These are phyloP conservation scores for Pseudogymnoascus sp. DNA, from an alignment of 2,329 filamentous ascomycete genomes.

Conservation along the genomic window DNA sequence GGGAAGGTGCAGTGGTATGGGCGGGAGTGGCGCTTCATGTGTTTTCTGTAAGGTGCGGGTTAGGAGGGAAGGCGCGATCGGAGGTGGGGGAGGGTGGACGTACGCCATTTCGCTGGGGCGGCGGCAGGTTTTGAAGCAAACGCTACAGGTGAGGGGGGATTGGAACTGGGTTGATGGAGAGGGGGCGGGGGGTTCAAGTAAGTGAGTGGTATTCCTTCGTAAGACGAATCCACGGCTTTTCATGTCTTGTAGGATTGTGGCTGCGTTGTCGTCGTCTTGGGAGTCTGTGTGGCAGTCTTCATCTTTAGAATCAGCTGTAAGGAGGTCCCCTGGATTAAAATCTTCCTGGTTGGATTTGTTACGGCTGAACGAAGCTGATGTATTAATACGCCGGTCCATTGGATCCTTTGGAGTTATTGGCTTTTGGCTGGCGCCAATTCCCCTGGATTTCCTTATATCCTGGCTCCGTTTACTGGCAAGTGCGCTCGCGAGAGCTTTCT, in stretches of 20 bases:
- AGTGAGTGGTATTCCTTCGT: background rate
- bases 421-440: background rate
- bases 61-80: conserved; percentile 2
- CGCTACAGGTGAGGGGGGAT: conserved; percentile 18
- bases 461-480: background rate
- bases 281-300: background rate
- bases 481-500: background rate
- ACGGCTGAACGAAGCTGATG: background rate
- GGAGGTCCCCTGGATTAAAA: background rate
- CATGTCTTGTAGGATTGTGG: background rate
- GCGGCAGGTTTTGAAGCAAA: conserved; percentile 33
- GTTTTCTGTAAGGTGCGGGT: conserved; percentile 55
- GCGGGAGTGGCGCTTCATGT: conserved; percentile 71
- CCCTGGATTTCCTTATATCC: background rate
- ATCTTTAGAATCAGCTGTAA: background rate
- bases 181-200: background rate
- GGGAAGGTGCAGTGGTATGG: conserved; percentile 77
- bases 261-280: background rate
- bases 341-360: background rate
- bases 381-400: background rate
- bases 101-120: conserved; percentile 55
- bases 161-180: conserved; percentile 21
- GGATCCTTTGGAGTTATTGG: background rate
- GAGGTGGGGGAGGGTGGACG: conserved; percentile 19
- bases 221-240: conserved; percentile 8